These are phyloP conservation scores for Strigomonas culicis DNA, from an alignment of 208 protist species.

Conservation along the genomic window DNA sequence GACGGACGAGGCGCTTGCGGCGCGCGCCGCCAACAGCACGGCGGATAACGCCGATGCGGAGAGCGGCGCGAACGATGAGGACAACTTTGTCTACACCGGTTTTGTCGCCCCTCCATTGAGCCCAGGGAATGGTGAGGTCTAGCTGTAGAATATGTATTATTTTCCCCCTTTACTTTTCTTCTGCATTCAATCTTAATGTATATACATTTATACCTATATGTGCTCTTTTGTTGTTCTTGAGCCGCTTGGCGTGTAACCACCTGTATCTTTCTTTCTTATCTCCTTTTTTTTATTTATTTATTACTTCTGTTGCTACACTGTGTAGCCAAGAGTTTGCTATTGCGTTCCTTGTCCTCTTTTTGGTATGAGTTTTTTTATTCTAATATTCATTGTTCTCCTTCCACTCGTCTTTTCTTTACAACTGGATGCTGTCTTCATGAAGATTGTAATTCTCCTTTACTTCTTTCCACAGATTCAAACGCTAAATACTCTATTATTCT, in stretches of 20 bases:
- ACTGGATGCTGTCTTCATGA: too few relatives aligned
- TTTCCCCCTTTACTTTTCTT: background rate
- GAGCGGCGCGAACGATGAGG: slow-evolving; percentile 12
- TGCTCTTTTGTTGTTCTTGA: slow-evolving; percentile 1
- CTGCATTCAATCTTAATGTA: slow-evolving; percentile 2
- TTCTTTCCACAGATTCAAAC: too few relatives aligned
- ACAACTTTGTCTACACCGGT: slow-evolving; percentile 28
- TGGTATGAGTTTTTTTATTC: too few relatives aligned
- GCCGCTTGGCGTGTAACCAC: background rate
- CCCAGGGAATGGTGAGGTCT: background rate
- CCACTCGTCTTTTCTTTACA: too few relatives aligned
- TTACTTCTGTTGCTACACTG: background rate
- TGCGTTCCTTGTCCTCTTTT: too few relatives aligned
- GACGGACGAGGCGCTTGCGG: slow-evolving; percentile 32
- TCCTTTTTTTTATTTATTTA: slow-evolving; percentile 6
- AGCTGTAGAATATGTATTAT: background rate
- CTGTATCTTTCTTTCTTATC: slow-evolving; percentile 3
- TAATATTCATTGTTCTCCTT: too few relatives aligned
- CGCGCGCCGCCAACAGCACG: slow-evolving; percentile 30
- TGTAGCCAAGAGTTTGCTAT: too few relatives aligned
- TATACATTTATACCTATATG: slow-evolving; percentile 4
- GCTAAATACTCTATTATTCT: too few relatives aligned
- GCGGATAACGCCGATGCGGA: slow-evolving; percentile 8
- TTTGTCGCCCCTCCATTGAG: slow-evolving; percentile 39
- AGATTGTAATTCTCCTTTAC: too few relatives aligned